Base-by-base conservation (phyloP, 2,329 filamentous ascomycete genomes). In the Diaporthe ampelina region DNA sequence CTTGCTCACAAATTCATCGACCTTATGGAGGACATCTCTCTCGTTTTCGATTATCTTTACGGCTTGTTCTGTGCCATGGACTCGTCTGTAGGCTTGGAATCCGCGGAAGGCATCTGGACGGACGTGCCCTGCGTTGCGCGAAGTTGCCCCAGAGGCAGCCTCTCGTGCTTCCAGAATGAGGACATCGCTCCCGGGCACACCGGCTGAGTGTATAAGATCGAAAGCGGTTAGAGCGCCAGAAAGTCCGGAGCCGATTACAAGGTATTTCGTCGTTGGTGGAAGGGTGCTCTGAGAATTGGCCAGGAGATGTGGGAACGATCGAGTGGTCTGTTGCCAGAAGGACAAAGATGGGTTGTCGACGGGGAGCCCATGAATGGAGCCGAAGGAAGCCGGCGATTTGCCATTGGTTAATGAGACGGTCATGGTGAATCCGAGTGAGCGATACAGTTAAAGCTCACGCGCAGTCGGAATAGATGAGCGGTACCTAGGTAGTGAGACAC, bases 71-170 rank as follows among this genome's bases (percentile, higher is more conserved):
- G 77, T 73, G 6, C 86, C 86, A 73, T 86, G 85, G 15, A 86
- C 77, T 19, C 81, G 78, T 19, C 81, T 74, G 77, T 87, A 87
- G 17, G 83, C 83, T 50, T 80, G 81, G 76, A 87, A 88, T 0
- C 86, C 86, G 13, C 86, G 82, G 76, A 88, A 88, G 0, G 86
- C 86, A 76, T 88, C 81, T 74, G 84, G 84, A 35, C 84, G 79
- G 21, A 85, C 81, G 70, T 87, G 85, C 8, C 85, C 85, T n/a
- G 85, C 85, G 75, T 86, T 86, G 43, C 85, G 80, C 15, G 83
- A 84, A 67, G 82, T 85, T 1, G 85, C 84, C n/a, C 85, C 85
- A 17, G 82, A 84, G 0, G 83, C 83, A 17, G 85, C 84, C 77
- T 86, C 84, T 74, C 85, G 78, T 1, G 85, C 85, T 76, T 87